phyloP scores from a whole-genome alignment of 352 stramenopile species.

The Thraustotheca clavata region DNA sequence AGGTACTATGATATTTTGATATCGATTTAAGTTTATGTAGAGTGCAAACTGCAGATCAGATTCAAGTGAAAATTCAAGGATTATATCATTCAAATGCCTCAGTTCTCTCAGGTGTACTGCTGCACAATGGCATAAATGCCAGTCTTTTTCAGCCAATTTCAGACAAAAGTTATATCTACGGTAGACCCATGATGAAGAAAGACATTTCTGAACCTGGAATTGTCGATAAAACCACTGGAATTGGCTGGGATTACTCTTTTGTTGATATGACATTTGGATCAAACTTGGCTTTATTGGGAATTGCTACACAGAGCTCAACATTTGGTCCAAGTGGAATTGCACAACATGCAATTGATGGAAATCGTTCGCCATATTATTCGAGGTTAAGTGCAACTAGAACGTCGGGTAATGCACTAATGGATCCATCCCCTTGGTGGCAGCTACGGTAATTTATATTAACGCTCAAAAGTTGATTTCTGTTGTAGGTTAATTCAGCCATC shows the following conservation, averaged over 20 bases:
- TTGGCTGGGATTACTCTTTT: conserved; percentile 69
- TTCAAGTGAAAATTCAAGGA: conserved; percentile 44
- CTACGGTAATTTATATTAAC: conserved; percentile 25
- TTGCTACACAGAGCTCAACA: conserved; percentile 62
- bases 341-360: conserved; percentile 59
- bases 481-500: conserved; percentile 29
- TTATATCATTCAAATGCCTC: conserved; percentile 57
- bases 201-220: not conserved
- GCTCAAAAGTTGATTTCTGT: not conserved
- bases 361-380: conserved; percentile 32
- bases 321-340: conserved; percentile 35
- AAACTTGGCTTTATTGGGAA: conserved; percentile 48
- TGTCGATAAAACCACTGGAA: conserved; percentile 32
- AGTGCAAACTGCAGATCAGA: conserved; percentile 1
- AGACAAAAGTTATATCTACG: not conserved
- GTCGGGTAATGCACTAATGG: conserved; percentile 17
- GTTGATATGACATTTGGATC: conserved; percentile 29
- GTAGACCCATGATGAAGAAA: not conserved
- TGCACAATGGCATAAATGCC: conserved; percentile 36
- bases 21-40: not conserved
- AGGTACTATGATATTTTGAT: not conserved
- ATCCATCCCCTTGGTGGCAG: conserved; percentile 55
- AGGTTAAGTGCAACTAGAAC: conserved; percentile 47
- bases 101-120: conserved; percentile 42
- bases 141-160: conserved; percentile 29